Base-by-base conservation (phyloP, 768 basidiomycete species). In the Termitomyces sp. region DNA sequence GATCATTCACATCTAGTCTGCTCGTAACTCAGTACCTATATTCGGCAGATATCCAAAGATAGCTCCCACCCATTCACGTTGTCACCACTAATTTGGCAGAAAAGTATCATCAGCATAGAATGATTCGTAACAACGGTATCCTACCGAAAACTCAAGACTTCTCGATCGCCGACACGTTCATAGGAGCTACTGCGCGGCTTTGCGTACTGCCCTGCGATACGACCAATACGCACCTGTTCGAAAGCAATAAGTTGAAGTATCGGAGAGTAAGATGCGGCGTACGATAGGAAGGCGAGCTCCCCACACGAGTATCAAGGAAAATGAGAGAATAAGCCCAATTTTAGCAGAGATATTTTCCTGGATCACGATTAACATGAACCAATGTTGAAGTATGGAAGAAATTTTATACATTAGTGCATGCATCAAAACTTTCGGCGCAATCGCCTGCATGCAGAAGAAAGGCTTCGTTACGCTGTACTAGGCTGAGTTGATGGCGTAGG, bases 381-480 rank as follows among this genome's bases (percentile, higher is more conserved):
- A 44, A n/a, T 44, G 19, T 44, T 2, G 30, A 26, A 33, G 45
- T 52, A 52, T 31, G 49, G 12, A 59, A 51, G 28, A 35, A 23
- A 15, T 2, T 23, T 23, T 75, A 81, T 67, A 91, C 91, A 60
- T 91, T 83, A 0, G 90, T 93, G 68, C 92, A 94, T 0, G 91
- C 92, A 63, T 91, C 88, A 65, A 96, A 95, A 68, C 91, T 89
- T 70, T 95, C 92, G n/a, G 93, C 94, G 64, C 97, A 99, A 66
- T 99, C 97, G 2, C 97, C 97, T 0, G 97, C 97, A 60, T 99
- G 97, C 2, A 99, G 80, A 38, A 99, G 78, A 72, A 99, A 98
- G 0, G 93, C 94, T 64, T 95, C 84, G 60, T 92, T 91, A 19
- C 78, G 78, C 63, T 97, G 89, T 3, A 95, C 94, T 37, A 83